Evolutionary conservation across 2,329 filamentous ascomycete species (phyloP), one percentile per base, ranked within the genome.

Genomic region (Penicillium janthinellum): DNA sequence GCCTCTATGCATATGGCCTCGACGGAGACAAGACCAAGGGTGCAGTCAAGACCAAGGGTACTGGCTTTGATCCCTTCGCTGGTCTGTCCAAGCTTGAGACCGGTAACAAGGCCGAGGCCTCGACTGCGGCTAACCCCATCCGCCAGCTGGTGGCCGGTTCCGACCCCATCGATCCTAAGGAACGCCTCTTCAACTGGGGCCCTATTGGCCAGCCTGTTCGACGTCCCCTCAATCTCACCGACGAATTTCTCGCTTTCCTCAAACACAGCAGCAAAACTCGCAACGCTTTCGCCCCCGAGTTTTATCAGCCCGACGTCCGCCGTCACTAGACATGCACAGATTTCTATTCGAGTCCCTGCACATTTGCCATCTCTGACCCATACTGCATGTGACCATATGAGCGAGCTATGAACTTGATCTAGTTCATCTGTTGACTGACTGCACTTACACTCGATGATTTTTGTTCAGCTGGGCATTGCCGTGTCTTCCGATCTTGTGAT

Each of bases 161-260:
- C n/a, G 35, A 60, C 34, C 45, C 60, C 5, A 34, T 60, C 14
- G 25, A 53, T 34, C 51, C 34, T 28, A 41, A 48, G 3, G 44
- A 41, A 31, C 37, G 10, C 14, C 39, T 58, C 17, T n/a, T 22
- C 15, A 37, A 39, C 12, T 62, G 51, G 50, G 54, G 54, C 3
- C 20, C 57, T 15, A 58, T 62, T 41, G 54, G 57, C 12, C 15
- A 44, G n/a, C 47, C 49, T 44, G 38, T 52, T 31, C 42, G 47
- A 25, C 54, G 17, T 12, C 37, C 35, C 10, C 3, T 15, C 34
- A 5, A 7, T 6, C 3, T 17, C 12, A 14, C 1, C 12, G 4
- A 31, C 20, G 8, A 28, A 12, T 5, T 17, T 20, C 12, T 14
- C 41, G 5, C 14, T 2, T 11, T 2, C 2, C 6, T 22, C 14